Conservation (phyloP, 2,329 filamentous ascomycete species). For the Aspergillus texensis region DNA sequence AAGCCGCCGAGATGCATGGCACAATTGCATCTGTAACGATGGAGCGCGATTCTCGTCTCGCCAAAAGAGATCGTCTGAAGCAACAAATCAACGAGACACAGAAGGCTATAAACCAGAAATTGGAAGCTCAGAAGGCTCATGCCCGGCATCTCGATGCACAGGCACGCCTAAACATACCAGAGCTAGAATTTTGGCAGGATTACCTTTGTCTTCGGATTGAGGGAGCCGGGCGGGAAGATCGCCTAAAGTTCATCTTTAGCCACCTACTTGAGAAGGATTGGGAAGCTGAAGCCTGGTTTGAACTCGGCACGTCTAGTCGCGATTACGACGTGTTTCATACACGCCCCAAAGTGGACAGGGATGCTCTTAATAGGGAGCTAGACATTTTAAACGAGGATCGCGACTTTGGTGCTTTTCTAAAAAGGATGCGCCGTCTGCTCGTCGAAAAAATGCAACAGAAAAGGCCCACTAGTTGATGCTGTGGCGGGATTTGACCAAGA, state of each 20-base stretch:
- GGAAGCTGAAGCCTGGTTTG: conserved; percentile 91
- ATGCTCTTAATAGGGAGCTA: conserved; percentile 57
- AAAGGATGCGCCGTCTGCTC: conserved; percentile 65
- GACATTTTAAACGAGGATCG: conserved; percentile 62
- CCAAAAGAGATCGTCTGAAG: conserved; percentile 59
- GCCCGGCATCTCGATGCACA: conserved; percentile 79
- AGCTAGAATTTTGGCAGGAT: conserved; percentile 94
- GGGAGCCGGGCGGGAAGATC: conserved; percentile 79
- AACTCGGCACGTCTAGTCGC: conserved; percentile 76
- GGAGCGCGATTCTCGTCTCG: conserved; percentile 58
- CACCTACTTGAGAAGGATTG: conserved; percentile 85
- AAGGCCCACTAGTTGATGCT: too few species aligned
- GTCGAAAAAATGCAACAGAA: conserved; percentile 55
- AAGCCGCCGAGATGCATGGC: conserved; percentile 64
- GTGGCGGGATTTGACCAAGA: not conserved
- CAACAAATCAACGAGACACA: conserved; percentile 57
- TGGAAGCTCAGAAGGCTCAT: conserved; percentile 51
- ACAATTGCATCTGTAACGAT: conserved; percentile 60
- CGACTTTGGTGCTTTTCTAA: conserved; percentile 63
- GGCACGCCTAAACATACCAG: conserved; percentile 84
- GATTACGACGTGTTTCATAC: conserved; percentile 85
- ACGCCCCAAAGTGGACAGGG: conserved; percentile 65
- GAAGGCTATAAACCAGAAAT: conserved; percentile 47
- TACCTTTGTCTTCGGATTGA: conserved; percentile 89
- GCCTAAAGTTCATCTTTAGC: conserved; percentile 86